Base-by-base conservation (phyloP, 2,329 filamentous ascomycete genomes). In the Ascochyta viciae-villosae region DNA sequence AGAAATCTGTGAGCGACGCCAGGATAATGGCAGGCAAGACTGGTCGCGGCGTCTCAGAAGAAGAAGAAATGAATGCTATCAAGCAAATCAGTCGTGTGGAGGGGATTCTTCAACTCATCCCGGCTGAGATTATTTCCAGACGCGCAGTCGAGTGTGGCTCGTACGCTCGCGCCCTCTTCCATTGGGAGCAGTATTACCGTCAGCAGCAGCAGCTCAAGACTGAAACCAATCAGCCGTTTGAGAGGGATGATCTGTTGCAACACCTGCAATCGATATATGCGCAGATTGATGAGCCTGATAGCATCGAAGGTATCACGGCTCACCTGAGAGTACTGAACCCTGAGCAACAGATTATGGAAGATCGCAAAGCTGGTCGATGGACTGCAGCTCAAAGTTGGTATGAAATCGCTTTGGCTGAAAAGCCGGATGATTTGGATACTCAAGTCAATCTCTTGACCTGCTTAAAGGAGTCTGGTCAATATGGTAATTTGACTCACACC, bases 311-410 rank as follows among this genome's bases (percentile, higher is more conserved):
- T 3, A 94, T 99, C 58, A 96, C 94, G 1, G 87, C 92, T 19
- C 90, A 95, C 72, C 81, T 98, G 3, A 89, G 90, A 55, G 87
- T 92, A 10, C 80, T 98, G n/a, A 91, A 96, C 63, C 89, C 97
- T 45, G 90, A 96, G 57, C 94, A 97, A 72, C 93, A 98, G 72
- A 89, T 97, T 29, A 82, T 97, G 51, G 92, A 96, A 66, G 92
- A 99, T 76, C 87, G 90, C 54, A 98, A 96, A 74, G 91, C 93
- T 19, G 95, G 95, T 4, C 84, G 93, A 60, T 99, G 95, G 93
- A 89, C 91, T 15, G 91, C 94, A 47, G 95, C 93, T 23, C 95
- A 98, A 77, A 96, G 91, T 61, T 99, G 96, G 95, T 98, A 97
- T 74, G 93, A 99, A 73, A 87, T 96, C 62, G 89, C 93, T 61